These are phyloP conservation scores for Vanrija sp. DNA, from an alignment of 1,284 basidiomycete species.

Conservation along the genomic window DNA sequence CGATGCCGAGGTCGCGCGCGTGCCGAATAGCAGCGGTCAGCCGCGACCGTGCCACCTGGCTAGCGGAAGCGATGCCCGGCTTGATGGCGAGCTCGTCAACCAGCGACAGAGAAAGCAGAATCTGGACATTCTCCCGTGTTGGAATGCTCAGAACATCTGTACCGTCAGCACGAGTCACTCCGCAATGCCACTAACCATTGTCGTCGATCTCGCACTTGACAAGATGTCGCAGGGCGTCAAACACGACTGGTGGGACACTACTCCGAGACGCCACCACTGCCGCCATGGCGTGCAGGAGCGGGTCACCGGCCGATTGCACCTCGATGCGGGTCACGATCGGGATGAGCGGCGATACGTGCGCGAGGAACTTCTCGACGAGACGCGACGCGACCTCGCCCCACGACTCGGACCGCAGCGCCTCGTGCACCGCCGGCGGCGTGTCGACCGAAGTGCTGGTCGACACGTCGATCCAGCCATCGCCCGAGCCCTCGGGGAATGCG, in stretches of 20 bases:
- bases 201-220: slow-evolving; percentile 19
- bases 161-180: not conserved
- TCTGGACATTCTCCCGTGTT: slow-evolving; percentile 23
- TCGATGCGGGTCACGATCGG: slow-evolving; percentile 24
- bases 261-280: slow-evolving; percentile 24
- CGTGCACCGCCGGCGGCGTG: slow-evolving; percentile 4
- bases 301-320: slow-evolving; percentile 11
- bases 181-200: slow-evolving; percentile 13
- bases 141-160: slow-evolving; percentile 24
- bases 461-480: slow-evolving; percentile 23
- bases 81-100: slow-evolving; percentile 26
- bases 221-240: slow-evolving; percentile 20
- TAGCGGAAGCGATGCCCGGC: slow-evolving; percentile 15
- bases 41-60: slow-evolving; percentile 14
- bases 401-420: slow-evolving; percentile 16
- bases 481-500: slow-evolving; percentile 7
- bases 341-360: slow-evolving; percentile 17
- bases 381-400: slow-evolving; percentile 26
- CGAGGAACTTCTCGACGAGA: slow-evolving; percentile 24
- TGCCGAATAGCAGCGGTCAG: slow-evolving; percentile 22
- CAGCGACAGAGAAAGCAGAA: slow-evolving; percentile 19
- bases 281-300: slow-evolving; percentile 24
- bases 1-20: slow-evolving; percentile 24
- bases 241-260: slow-evolving; percentile 24
- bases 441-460: not conserved